phyloP scores from a whole-genome alignment of 768 basidiomycete genomes.

The Zangia roseola region DNA sequence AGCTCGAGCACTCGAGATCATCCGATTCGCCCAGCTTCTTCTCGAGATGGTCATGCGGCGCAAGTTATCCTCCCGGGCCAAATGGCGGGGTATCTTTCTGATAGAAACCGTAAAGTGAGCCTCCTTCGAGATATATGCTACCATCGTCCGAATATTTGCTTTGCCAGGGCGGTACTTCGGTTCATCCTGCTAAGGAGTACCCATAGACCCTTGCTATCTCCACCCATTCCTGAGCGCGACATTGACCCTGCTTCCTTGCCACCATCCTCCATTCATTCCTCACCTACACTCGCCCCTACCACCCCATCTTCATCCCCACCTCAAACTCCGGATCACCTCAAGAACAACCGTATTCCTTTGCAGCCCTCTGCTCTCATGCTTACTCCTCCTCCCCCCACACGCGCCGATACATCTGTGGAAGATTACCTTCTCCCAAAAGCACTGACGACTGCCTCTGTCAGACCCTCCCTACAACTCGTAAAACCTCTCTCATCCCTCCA shows the following conservation, averaged over 20 bases:
- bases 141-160: constrained; percentile 6
- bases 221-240: constrained; percentile 85
- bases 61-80: constrained; percentile 58
- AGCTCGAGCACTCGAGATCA: constrained; percentile 69
- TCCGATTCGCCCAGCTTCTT: constrained; percentile 80
- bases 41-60: constrained; percentile 86
- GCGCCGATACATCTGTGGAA: constrained; percentile 60
- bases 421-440: constrained; percentile 84
- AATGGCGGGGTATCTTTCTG: constrained; percentile 75
- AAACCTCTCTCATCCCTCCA: constrained; percentile 56
- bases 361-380: constrained; percentile 60
- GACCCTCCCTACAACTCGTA: constrained; percentile 65
- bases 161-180: constrained; percentile 67
- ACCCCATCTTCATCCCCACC: constrained; percentile 55
- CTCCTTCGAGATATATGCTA: background rate
- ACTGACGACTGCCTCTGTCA: constrained; percentile 68
- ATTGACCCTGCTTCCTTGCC: constrained; percentile 74
- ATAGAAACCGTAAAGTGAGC: constrained; percentile 86
- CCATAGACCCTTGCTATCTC: constrained; percentile 68
- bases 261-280: constrained; percentile 48
- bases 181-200: constrained; percentile 74
- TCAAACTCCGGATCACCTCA: constrained; percentile 74
- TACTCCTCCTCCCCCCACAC: constrained; percentile 47
- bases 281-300: constrained; percentile 61
- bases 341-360: constrained; percentile 72